Base-by-base conservation (phyloP, 768 basidiomycete genomes). In the Auricularia auricula-judae region DNA sequence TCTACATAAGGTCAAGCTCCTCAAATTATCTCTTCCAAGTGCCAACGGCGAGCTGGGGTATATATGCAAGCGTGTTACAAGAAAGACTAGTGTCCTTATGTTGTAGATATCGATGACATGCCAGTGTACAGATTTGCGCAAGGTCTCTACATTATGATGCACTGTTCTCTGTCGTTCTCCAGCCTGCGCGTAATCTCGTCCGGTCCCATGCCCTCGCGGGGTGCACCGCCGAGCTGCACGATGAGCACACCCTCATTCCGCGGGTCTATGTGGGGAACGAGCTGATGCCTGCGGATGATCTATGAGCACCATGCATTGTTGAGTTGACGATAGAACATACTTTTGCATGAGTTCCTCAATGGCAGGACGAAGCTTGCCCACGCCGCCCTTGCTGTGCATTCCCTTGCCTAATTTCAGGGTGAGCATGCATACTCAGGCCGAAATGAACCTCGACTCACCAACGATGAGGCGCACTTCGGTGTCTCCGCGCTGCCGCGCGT, bases 281-380 rank as follows among this genome's bases (percentile, higher is more conserved):
- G 79, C 64, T 82, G 80, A 71, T 93, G 82, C 71, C 93, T 95
- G 70, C 16, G 42, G 61, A 59, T 61, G 54, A 36, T 63, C 16
- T 64, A 29, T n/a, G 21, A 56, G 12, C 54, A 56, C 14, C 10
- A 56, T 56, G 29, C 10, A 56, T 29, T 29, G 21, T 66, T 29
- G 61, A 36, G 21, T 29, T 29, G 29, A 29, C 3, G 34, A 51
- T 58, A 7, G 33, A 21, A 68, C 82, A 51, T 70, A 91, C 90
- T 88, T 92, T 68, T 81, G 78, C 84, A 96, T 89, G 61, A 96
- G 77, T 43, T 88, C 86, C 72, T 92, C 88, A 61, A 98, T 87
- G 4, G 94, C 95, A 36, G 95, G 96, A 71, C 89, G 93, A 70
- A 98, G 81, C 76, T 96, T 98, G 0, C 91, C 89, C 4, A 83